A percentile compares a stretch with the other conserved stretches of the same genome.
Evolutionary conservation across 1,139 yeast genomes (phyloP).

Genomic region (Candida tropicalis): DNA sequence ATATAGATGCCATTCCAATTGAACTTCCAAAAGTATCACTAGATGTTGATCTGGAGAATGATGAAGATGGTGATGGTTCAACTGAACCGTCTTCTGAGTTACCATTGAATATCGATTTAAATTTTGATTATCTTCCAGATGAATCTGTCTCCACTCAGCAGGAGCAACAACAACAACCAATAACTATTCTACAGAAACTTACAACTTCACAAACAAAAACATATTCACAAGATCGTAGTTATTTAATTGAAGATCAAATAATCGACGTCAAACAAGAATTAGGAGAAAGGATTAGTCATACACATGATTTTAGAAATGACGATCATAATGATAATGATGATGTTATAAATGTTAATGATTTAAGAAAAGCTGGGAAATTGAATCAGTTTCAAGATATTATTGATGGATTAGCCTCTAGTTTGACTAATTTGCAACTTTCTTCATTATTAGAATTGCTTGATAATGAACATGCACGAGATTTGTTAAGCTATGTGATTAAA

Average conservation of each 20-base stretch:
- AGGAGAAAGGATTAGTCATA: slow-evolving; percentile 13
- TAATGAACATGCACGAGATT: not conserved
- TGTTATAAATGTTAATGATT: slow-evolving; percentile 22
- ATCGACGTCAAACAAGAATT: slow-evolving; percentile 10
- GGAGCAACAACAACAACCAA: not conserved
- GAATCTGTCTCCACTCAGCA: not conserved
- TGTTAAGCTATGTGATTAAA: not conserved
- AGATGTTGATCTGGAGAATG: slow-evolving; percentile 9
- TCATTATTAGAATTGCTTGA: slow-evolving; percentile 12
- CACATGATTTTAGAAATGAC: slow-evolving; percentile 15
- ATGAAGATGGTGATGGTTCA: not conserved
- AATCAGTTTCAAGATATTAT: slow-evolving; percentile 18
- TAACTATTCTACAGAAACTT: not conserved
- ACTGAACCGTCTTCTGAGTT: not conserved
- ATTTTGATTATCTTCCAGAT: slow-evolving; percentile 1
- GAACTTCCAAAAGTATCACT: slow-evolving; percentile 6
- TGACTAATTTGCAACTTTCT: slow-evolving; percentile 5
- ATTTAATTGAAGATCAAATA: slow-evolving; percentile 19
- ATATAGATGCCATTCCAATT: slow-evolving; percentile 13
- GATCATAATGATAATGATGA: slow-evolving; percentile 9
- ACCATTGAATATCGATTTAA: not conserved
- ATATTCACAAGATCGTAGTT: slow-evolving; percentile 28
- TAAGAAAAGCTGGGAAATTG: slow-evolving; percentile 15
- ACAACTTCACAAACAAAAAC: slow-evolving; percentile 9
- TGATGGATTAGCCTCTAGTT: slow-evolving; percentile 21